Percentiles rank a stretch among this genome's conserved stretches.
phyloP scores from a whole-genome alignment of 2,329 filamentous ascomycete species.

The Xylariales sp. region DNA sequence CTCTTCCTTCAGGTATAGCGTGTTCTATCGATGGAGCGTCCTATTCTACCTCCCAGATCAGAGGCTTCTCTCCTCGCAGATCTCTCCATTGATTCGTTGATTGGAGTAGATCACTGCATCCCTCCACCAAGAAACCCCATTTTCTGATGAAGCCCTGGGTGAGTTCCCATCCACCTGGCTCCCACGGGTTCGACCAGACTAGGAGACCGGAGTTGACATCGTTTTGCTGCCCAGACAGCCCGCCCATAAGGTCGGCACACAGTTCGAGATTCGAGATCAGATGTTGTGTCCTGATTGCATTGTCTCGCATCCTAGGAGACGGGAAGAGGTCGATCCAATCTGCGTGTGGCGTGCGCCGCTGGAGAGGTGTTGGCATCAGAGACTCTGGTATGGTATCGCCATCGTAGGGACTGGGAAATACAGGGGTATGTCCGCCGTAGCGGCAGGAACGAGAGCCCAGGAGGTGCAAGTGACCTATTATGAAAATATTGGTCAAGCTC shows the following conservation, averaged over 20 bases:
- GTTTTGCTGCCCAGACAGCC: constrained; percentile 10
- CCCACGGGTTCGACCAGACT: constrained; percentile 36
- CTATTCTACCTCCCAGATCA: constrained; percentile 12
- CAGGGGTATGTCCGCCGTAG: not conserved
- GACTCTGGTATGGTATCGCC: constrained; percentile 15
- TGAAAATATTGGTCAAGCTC: constrained; percentile 17
- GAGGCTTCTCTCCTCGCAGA: constrained; percentile 18
- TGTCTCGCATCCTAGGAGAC: constrained; percentile 18
- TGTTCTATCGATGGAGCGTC: too few species aligned
- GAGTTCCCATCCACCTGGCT: constrained; percentile 35
- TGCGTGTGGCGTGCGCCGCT: constrained; percentile 19
- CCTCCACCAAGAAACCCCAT: constrained; percentile 34
- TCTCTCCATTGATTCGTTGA: constrained; percentile 37
- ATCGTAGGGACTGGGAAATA: not conserved
- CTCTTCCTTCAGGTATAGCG: too few species aligned
- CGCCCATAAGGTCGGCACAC: constrained; percentile 12
- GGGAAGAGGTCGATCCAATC: constrained; percentile 20
- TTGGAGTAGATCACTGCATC: constrained; percentile 30
- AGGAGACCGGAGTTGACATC: constrained; percentile 13
- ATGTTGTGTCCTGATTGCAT: constrained; percentile 14
- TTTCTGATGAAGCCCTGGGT: constrained; percentile 32
- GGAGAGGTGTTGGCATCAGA: constrained; percentile 19
- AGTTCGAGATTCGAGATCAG: constrained; percentile 13
- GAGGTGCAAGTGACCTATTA: constrained; percentile 20
- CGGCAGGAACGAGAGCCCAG: constrained; percentile 16